Evolutionary conservation across 2,329 filamentous ascomycete species (phyloP), one percentile per base, ranked within the genome.

Genomic region (Trichoderma citrinoviride): DNA sequence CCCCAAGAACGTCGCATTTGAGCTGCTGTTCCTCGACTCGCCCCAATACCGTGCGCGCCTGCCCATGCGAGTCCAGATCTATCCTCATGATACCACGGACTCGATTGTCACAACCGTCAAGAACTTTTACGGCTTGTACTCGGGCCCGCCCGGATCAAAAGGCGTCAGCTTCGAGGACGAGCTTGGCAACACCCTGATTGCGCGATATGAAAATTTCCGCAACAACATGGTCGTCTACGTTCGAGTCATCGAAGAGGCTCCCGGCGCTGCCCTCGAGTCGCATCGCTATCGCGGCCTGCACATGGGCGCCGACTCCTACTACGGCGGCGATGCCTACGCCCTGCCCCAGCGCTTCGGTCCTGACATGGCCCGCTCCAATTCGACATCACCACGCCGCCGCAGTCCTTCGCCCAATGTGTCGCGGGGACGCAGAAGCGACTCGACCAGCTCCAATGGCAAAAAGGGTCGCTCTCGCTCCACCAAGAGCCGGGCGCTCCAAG

Each of bases 31-130:
- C 71, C 82, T 85, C 61, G 85, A 90, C 71, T 84, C 85, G 37
- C 86, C 87, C 67, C 85, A 89, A 74, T 87, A 86, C 71, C 86
- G 87, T 71, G 90, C 90, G 78, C 88, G 91, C 74, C 82, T 93
- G 70, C 90, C 91, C n/a, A 89, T 94, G 86, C 84, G 90, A 73
- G 90, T 94, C 61, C 91, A 96, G 73, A 97, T 99, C 71, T 97
- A 90, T 74, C 92, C 92, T 53, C 93, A 98, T 78, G 95, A 99
- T 81, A 93, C 92, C 60, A 98, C 94, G 23, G 94, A 98, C 75
- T 97, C 93, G 41, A 99, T 99, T 79, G 92, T 98, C 69, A 95
- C 93, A 15, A 98, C 95, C 1, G 94, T 98, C 74, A 98, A 97
- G 85, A 98, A 97, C 82, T 98, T 98, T 81, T 98, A 97, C 76